Conservation (phyloP, 1,284 basidiomycete genomes). For the Trichosporon faecale region DNA sequence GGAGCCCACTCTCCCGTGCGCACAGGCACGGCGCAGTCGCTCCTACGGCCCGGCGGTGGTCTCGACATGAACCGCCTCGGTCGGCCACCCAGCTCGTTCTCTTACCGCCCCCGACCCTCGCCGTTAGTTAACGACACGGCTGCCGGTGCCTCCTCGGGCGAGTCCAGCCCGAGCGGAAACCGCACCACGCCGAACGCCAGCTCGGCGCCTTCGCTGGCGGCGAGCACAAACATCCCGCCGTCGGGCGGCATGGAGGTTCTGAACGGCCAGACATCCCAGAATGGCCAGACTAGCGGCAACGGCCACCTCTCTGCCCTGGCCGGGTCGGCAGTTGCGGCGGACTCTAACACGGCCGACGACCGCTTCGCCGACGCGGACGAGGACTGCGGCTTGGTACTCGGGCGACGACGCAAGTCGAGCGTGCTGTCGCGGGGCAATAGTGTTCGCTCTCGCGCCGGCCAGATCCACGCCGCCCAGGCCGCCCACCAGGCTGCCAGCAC, state of each 20-base stretch:
- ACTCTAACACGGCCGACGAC: background rate
- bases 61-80: slow-evolving; percentile 13
- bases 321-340: background rate
- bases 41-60: slow-evolving; percentile 10
- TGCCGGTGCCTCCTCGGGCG: background rate
- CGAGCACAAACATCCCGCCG: background rate
- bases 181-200: background rate
- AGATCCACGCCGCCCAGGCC: slow-evolving; percentile 5
- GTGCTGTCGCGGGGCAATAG: background rate
- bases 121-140: slow-evolving; percentile 2
- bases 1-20: slow-evolving; percentile 16
- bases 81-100: background rate
- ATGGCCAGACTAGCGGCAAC: background rate
- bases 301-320: background rate
- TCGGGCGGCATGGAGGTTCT: background rate
- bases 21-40: background rate
- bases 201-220: background rate
- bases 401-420: slow-evolving; percentile 7
- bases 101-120: slow-evolving; percentile 1
- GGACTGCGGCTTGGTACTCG: slow-evolving; percentile 2
- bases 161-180: background rate
- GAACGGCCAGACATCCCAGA: background rate
- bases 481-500: slow-evolving; percentile 1
- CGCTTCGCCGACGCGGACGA: slow-evolving; percentile 4
- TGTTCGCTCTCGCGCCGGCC: slow-evolving; percentile 2